Percentiles rank a stretch among this genome's conserved stretches.
These are phyloP conservation scores for Candida silvicultrix DNA, from an alignment of 805 yeast genomes.

Conservation along the genomic window DNA sequence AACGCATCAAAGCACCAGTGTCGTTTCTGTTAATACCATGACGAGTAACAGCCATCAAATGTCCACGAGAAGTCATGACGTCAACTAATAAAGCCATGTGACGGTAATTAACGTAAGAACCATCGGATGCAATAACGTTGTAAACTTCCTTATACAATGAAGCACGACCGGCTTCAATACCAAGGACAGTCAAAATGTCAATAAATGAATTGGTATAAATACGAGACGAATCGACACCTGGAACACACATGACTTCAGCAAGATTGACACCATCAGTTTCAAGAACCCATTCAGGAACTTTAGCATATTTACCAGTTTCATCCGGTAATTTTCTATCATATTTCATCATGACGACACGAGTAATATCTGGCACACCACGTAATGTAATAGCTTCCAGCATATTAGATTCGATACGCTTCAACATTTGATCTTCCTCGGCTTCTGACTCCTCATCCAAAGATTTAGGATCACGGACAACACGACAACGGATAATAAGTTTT, in stretches of 20 bases:
- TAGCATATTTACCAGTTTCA: constrained; percentile 78
- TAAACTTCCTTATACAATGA: constrained; percentile 91
- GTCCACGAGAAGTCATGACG: constrained; percentile 98
- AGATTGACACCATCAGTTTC: constrained; percentile 98
- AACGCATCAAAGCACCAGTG: constrained; percentile 98
- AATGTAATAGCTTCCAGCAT: constrained; percentile 93
- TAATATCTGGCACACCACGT: constrained; percentile 92
- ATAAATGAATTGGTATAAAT: constrained; percentile 96
- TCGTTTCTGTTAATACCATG: constrained; percentile 99
- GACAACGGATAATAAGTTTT: constrained; percentile 92
- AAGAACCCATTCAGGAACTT: constrained; percentile 94
- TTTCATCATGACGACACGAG: constrained; percentile 77
- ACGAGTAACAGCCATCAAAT: constrained; percentile 97
- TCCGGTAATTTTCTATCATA: constrained; percentile 69
- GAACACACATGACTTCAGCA: constrained; percentile 90
- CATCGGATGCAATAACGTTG: constrained; percentile 98
- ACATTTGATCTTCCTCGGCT: constrained; percentile 94
- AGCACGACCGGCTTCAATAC: constrained; percentile 97
- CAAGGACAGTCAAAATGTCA: constrained; percentile 88
- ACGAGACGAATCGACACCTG: constrained; percentile 88
- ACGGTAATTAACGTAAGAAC: constrained; percentile 98
- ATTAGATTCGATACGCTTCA: constrained; percentile 90
- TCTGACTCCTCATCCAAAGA: constrained; percentile 88
- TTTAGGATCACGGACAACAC: constrained; percentile 96
- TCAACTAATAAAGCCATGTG: constrained; percentile 97